A percentile compares a stretch with the other conserved stretches of the same genome.
Conservation (phyloP, 2,329 filamentous ascomycete genomes). For the Bipolaris victoriae region DNA sequence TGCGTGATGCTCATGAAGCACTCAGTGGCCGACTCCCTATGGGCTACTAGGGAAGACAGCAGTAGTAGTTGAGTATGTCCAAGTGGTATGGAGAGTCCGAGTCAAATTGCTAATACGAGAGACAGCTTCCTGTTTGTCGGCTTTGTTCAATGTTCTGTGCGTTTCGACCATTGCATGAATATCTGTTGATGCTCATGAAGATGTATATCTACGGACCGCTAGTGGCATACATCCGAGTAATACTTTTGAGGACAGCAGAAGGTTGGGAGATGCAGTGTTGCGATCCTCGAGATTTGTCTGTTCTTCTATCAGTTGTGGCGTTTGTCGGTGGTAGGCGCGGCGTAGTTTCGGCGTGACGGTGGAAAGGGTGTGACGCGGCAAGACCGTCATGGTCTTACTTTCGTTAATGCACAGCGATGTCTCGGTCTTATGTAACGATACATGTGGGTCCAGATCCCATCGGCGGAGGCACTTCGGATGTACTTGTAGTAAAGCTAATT, state of each 20-base stretch:
- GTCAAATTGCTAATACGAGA: neutral
- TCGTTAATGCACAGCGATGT: constrained; percentile 6
- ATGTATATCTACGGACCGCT: neutral
- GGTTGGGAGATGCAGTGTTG: neutral
- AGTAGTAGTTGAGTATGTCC: neutral
- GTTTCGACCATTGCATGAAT: neutral
- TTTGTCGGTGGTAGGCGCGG: constrained; percentile 3
- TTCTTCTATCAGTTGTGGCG: neutral
- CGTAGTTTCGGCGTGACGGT: constrained; percentile 10
- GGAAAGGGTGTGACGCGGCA: constrained; percentile 1
- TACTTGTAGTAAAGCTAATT: constrained; percentile 1
- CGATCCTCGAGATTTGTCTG: neutral
- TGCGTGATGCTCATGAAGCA: constrained; percentile 28
- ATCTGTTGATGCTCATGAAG: neutral
- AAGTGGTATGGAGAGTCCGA: neutral
- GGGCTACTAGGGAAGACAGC: constrained; percentile 18
- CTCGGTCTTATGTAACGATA: constrained; percentile 7
- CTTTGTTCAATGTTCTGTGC: neutral
- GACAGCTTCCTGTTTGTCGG: neutral
- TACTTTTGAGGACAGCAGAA: neutral
- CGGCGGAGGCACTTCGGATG: neutral
- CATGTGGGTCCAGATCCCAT: neutral
- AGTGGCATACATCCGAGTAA: neutral
- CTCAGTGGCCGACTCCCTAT: constrained; percentile 22
- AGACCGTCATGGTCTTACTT: constrained; percentile 3